These are phyloP conservation scores for Kwoniella mangroviensis DNA, from an alignment of 768 basidiomycete species.

Conservation along the genomic window DNA sequence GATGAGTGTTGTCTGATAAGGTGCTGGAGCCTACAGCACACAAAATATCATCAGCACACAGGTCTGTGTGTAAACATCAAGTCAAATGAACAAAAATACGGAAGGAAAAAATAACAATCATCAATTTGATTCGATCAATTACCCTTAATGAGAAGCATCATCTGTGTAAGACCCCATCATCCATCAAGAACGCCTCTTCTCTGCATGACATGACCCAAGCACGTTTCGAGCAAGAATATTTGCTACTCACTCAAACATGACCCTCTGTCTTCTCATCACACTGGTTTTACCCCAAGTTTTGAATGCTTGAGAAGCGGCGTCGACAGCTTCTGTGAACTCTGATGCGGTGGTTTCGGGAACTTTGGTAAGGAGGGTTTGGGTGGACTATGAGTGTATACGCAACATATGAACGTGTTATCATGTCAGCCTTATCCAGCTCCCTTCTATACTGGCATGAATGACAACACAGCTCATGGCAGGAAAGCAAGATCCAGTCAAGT, in stretches of 20 bases:
- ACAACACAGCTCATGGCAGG: background rate
- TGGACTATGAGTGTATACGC: conserved; percentile 65
- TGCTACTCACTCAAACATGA: conserved; percentile 79
- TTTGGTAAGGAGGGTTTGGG: conserved; percentile 83
- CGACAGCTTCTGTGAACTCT: conserved; percentile 83
- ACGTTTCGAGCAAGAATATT: background rate
- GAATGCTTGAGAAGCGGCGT: conserved; percentile 81
- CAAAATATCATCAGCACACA: background rate
- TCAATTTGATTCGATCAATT: background rate
- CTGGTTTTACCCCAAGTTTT: conserved; percentile 86
- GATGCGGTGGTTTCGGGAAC: conserved; percentile 83
- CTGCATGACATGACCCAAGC: background rate
- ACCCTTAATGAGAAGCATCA: background rate
- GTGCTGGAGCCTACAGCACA: conserved; percentile 71
- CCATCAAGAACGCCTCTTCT: background rate
- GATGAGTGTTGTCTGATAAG: conserved; percentile 84
- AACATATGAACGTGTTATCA: background rate
- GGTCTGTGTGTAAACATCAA: background rate
- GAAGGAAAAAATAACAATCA: too few relatives aligned
- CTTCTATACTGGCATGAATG: background rate
- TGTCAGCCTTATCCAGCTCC: background rate
- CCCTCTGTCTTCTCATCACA: conserved; percentile 81
- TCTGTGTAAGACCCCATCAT: background rate
- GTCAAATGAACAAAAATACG: too few relatives aligned
- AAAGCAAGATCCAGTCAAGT: background rate